These are phyloP conservation scores for Bryoglossum gracile DNA, from an alignment of 495 filamentous ascomycete genomes.

Conservation along the genomic window DNA sequence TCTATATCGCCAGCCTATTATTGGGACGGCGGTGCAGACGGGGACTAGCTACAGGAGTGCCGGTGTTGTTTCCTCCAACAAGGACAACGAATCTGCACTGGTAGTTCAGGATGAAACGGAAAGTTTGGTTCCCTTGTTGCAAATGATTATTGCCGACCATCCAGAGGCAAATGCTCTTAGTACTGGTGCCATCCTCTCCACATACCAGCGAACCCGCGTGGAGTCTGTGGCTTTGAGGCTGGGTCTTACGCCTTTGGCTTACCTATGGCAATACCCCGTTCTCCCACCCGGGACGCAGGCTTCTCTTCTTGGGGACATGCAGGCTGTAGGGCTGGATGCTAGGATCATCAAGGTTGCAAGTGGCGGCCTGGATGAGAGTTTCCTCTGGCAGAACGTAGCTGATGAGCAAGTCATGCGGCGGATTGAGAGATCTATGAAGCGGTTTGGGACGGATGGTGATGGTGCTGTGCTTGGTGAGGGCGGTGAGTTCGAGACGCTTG, in stretches of 20 bases:
- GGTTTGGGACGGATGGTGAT: slow-evolving; percentile 56
- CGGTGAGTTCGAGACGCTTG: slow-evolving; percentile 93
- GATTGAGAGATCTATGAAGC: slow-evolving; percentile 54
- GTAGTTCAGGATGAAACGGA: slow-evolving; percentile 71
- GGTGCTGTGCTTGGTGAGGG: slow-evolving; percentile 84
- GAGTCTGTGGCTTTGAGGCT: slow-evolving; percentile 79
- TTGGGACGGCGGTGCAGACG: slow-evolving; percentile 20
- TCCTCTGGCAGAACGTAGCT: slow-evolving; percentile 77
- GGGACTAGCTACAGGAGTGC: slow-evolving; percentile 17
- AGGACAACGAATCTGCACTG: neutral
- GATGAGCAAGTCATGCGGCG: slow-evolving; percentile 41
- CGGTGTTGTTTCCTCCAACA: neutral
- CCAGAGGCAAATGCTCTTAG: slow-evolving; percentile 78
- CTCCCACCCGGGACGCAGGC: slow-evolving; percentile 41
- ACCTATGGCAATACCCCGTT: slow-evolving; percentile 84
- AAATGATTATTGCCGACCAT: slow-evolving; percentile 50
- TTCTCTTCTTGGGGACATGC: slow-evolving; percentile 73
- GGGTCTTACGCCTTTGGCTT: slow-evolving; percentile 71
- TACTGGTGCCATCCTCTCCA: slow-evolving; percentile 86
- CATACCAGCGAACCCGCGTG: slow-evolving; percentile 89
- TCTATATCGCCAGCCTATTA: slow-evolving; percentile 43
- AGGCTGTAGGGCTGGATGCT: slow-evolving; percentile 64
- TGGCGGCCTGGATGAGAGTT: slow-evolving; percentile 73
- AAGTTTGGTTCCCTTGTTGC: slow-evolving; percentile 66
- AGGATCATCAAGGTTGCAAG: slow-evolving; percentile 92